These are phyloP conservation scores for Blumeriella jaapii DNA, from an alignment of 2,329 filamentous ascomycete genomes.

Conservation along the genomic window DNA sequence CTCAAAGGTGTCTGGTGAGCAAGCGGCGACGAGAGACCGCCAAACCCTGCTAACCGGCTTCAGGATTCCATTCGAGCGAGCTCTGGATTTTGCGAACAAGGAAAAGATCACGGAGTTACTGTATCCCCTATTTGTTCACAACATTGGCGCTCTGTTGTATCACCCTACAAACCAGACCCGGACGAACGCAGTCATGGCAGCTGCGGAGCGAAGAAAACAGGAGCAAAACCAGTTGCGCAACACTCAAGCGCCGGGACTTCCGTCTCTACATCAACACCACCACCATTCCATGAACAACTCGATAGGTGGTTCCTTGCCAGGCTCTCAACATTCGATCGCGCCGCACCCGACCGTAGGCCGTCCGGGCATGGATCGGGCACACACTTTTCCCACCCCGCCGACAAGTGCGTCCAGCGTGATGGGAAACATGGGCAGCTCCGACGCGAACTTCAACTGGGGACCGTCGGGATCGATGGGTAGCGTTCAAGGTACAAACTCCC, in stretches of 20 bases:
- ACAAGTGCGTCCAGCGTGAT: constrained; percentile 85
- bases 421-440: constrained; percentile 58
- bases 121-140: constrained; percentile 93
- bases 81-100: constrained; percentile 94
- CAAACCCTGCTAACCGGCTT: constrained; percentile 84
- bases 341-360: constrained; percentile 64
- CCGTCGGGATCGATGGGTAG: constrained; percentile 46
- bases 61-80: constrained; percentile 94
- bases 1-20: constrained; percentile 95
- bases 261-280: constrained; percentile 57
- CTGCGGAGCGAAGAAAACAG: constrained; percentile 65
- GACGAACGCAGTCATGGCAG: constrained; percentile 78
- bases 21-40: constrained; percentile 94
- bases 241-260: constrained; percentile 46
- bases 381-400: constrained; percentile 89
- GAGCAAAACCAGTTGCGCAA: constrained; percentile 56
- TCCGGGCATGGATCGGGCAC: constrained; percentile 69
- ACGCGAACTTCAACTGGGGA: constrained; percentile 71
- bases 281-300: constrained; percentile 52
- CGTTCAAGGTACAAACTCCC: constrained; percentile 52
- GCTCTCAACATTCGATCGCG: constrained; percentile 39
- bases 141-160: constrained; percentile 87
- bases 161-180: constrained; percentile 81
- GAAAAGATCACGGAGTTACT: constrained; percentile 94
- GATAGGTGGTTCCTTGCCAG: constrained; percentile 39